A percentile compares a stretch with the other conserved stretches of the same genome.
Evolutionary conservation across 2,329 filamentous ascomycete species (phyloP).

Genomic region (Penicillium sp.): DNA sequence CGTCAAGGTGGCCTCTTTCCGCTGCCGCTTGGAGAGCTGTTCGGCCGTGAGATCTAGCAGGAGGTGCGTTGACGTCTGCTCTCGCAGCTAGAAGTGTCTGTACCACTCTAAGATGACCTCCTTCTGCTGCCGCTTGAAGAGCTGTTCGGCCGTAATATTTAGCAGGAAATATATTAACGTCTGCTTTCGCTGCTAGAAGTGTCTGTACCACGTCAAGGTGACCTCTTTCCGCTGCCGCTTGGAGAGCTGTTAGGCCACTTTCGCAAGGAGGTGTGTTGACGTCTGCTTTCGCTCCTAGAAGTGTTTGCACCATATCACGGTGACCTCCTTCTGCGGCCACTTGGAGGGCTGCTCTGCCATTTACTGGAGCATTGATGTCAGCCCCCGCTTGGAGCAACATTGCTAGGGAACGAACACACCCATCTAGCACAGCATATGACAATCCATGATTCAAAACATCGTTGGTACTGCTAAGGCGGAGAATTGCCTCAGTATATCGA

Average conservation of each 20-base stretch:
- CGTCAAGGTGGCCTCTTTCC: background rate
- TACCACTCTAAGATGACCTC: background rate
- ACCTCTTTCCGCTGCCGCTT: background rate
- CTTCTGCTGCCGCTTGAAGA: background rate
- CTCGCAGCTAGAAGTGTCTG: background rate
- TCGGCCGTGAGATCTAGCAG: background rate
- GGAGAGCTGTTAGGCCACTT: background rate
- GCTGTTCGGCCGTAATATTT: background rate
- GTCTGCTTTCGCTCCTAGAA: background rate
- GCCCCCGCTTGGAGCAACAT: background rate
- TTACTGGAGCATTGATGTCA: background rate
- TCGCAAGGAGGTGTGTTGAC: background rate
- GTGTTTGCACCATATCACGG: fast-evolving
- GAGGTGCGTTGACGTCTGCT: background rate
- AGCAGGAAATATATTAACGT: background rate
- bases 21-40: background rate
- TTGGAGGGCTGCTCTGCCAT: background rate
- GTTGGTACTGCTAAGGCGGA: background rate
- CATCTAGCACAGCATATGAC: background rate
- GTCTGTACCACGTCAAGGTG: background rate
- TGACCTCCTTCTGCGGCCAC: background rate
- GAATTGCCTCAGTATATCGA: background rate
- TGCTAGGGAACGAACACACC: background rate
- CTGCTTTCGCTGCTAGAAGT: background rate
- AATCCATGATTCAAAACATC: background rate